phyloP scores from a whole-genome alignment of 805 yeast species.

The Ogataea nitratoaversa region DNA sequence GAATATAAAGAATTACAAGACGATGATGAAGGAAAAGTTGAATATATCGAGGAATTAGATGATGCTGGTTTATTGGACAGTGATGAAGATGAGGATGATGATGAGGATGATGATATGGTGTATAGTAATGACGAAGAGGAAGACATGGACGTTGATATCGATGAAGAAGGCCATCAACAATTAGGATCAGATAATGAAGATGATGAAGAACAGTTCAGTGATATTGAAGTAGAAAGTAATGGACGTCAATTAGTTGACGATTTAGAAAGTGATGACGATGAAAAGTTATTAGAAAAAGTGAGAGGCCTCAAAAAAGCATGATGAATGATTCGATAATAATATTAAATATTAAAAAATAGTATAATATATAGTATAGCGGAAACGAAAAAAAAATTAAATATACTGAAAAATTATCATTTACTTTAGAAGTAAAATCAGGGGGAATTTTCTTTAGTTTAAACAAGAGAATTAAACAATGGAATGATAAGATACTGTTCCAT shows the following conservation, averaged over 20 bases:
- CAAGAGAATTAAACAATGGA: no score
- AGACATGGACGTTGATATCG: conserved; percentile 22
- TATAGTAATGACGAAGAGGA: conserved; percentile 18
- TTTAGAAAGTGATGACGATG: conserved; percentile 19
- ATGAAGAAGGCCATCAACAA: no score
- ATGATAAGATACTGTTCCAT: no score
- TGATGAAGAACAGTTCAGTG: conserved; percentile 36
- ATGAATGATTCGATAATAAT: no score
- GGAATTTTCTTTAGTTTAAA: no score
- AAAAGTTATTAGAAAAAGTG: conserved; percentile 7
- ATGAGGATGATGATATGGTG: conserved; percentile 22
- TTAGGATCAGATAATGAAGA: conserved; percentile 52
- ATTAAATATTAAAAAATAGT: neutral
- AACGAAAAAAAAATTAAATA: no score
- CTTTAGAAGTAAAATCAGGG: no score
- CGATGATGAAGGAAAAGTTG: conserved; percentile 53
- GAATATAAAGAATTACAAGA: conserved; percentile 28
- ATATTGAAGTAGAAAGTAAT: conserved; percentile 33
- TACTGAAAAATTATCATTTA: no score
- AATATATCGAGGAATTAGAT: conserved; percentile 66
- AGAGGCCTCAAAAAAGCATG: no score
- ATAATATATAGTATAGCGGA: no score
- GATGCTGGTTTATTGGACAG: conserved; percentile 36
- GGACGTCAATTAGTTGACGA: conserved; percentile 6
- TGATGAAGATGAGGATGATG: conserved; percentile 26